Base-by-base conservation (phyloP, 2,329 filamentous ascomycete genomes). In the Ascosphaera acerosa region DNA sequence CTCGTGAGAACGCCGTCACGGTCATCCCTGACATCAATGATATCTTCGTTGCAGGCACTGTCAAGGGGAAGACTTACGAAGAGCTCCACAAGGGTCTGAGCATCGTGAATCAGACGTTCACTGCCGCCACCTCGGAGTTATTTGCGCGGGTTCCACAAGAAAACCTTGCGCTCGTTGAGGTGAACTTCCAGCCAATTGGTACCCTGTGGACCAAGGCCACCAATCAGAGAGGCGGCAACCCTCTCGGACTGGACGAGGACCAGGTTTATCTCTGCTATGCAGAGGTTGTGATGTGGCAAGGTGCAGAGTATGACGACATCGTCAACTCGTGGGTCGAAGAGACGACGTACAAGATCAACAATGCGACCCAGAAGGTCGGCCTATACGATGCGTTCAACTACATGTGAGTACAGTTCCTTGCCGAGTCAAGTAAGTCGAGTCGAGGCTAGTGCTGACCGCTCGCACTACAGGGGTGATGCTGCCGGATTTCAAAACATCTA, bases 131-230 rank as follows among this genome's bases (percentile, higher is more conserved):
- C 16, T 50, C 55, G 9, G 46, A 47, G n/a, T 38, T 50, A 3
- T 47, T 50, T 35, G 44, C 42, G 29, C 37, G 45, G 31, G 40
- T 50, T 10, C 50, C 49, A 17, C 35, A 35, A 4, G 43, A 44
- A 19, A 48, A 44, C 31, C 51, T 55, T 33, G 52, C 51, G 25
- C 55, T 54, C 36, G 46, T 58, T 30, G 42, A 57, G 18, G 40
- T 58, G 7, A 46, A 50, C 33, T 42, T 50, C 33, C 43, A 54
- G 15, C 50, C 52, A 9, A 49, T 50, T 6, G 42, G 47, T 4
- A 34, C 46, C 25, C 43, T 47, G 33, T 56, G 50, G 49, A 47
- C 55, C 16, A 30, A 40, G 7, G 20, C 20, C 12, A 9, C 20
- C 12, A 15, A 9, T 19, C 18, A 18, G 9, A 18, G n/a, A 17